These are phyloP conservation scores for Lanmaoa rubissima DNA, from an alignment of 768 basidiomycete species.

Conservation along the genomic window DNA sequence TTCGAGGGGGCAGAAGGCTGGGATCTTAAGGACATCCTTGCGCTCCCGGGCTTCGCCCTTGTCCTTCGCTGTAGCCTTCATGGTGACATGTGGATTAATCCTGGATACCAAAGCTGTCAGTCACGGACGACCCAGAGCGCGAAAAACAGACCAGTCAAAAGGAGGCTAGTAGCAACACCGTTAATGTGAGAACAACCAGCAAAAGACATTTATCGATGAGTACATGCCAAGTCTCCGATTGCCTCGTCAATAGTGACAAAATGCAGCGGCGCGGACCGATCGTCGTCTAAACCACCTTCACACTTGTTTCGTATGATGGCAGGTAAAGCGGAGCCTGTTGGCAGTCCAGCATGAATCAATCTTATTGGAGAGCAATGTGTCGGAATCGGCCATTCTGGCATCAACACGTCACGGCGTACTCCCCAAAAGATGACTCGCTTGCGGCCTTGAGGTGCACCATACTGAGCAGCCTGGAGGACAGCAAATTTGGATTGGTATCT, in stretches of 20 bases:
- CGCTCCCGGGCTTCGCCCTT: constrained; percentile 37
- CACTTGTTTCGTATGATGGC: constrained; percentile 45
- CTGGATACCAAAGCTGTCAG: constrained; percentile 31
- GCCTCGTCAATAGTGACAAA: constrained; percentile 63
- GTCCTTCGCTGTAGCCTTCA: constrained; percentile 35
- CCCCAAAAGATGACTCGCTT: constrained; percentile 68
- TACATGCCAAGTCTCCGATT: constrained; percentile 64
- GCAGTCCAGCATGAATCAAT: constrained; percentile 38
- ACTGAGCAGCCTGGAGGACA: constrained; percentile 67
- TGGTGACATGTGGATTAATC: constrained; percentile 53
- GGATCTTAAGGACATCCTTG: constrained; percentile 39
- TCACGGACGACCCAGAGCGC: neutral
- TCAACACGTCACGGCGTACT: constrained; percentile 51
- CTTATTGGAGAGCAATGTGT: constrained; percentile 48
- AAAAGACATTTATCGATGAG: constrained; percentile 5
- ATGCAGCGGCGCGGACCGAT: constrained; percentile 58
- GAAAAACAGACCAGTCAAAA: constrained; percentile 61
- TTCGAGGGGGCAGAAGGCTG: constrained; percentile 41
- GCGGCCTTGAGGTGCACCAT: constrained; percentile 71
- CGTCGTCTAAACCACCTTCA: constrained; percentile 23
- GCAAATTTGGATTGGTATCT: constrained; percentile 64
- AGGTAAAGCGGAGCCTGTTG: constrained; percentile 41
- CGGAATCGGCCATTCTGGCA: constrained; percentile 66
- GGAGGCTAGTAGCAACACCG: constrained; percentile 41
- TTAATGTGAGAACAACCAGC: constrained; percentile 3